phyloP scores from a whole-genome alignment of 495 filamentous ascomycete species.

The Rostrohypoxylon terebratum region DNA sequence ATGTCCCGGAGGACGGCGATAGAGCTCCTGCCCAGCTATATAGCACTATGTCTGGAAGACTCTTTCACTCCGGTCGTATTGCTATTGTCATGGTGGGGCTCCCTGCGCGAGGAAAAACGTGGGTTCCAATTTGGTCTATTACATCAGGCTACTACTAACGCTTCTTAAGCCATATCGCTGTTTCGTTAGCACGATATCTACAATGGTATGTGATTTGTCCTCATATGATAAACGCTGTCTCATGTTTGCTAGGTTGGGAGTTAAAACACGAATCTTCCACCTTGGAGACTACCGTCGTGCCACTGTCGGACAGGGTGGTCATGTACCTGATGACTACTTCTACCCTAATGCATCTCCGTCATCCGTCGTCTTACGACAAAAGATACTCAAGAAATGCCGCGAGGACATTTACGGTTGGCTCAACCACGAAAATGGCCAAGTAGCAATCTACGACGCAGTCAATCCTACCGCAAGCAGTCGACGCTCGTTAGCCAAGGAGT shows the following conservation, averaged over 20 bases:
- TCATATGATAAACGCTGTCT: slow-evolving; percentile 20
- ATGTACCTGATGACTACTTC: slow-evolving; percentile 98
- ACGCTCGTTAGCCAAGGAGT: slow-evolving; percentile 90
- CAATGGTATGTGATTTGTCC: slow-evolving; percentile 73
- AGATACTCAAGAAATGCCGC: slow-evolving; percentile 96
- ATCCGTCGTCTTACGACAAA: slow-evolving; percentile 89
- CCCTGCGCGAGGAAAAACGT: slow-evolving; percentile 97
- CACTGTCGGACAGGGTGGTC: slow-evolving; percentile 83
- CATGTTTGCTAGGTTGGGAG: slow-evolving; percentile 77
- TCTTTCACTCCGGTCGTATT: slow-evolving; percentile 97
- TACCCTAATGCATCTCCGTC: slow-evolving; percentile 91
- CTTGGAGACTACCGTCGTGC: slow-evolving; percentile 95
- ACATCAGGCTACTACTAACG: slow-evolving; percentile 40
- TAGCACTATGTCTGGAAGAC: slow-evolving; percentile 94
- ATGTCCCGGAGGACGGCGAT: slow-evolving; percentile 83
- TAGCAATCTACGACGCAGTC: slow-evolving; percentile 99
- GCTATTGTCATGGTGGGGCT: slow-evolving; percentile 97
- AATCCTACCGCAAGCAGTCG: slow-evolving; percentile 89
- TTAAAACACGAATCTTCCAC: slow-evolving; percentile 98
- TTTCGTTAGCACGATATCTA: slow-evolving; percentile 93
- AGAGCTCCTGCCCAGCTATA: slow-evolving; percentile 97
- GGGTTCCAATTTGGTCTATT: slow-evolving; percentile 51
- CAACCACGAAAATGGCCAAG: slow-evolving; percentile 96
- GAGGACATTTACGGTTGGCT: slow-evolving; percentile 97
- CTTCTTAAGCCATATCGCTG: slow-evolving; percentile 82